Evolutionary conservation across 495 filamentous ascomycete species (phyloP).

Genomic region (Xeromyces bisporus): DNA sequence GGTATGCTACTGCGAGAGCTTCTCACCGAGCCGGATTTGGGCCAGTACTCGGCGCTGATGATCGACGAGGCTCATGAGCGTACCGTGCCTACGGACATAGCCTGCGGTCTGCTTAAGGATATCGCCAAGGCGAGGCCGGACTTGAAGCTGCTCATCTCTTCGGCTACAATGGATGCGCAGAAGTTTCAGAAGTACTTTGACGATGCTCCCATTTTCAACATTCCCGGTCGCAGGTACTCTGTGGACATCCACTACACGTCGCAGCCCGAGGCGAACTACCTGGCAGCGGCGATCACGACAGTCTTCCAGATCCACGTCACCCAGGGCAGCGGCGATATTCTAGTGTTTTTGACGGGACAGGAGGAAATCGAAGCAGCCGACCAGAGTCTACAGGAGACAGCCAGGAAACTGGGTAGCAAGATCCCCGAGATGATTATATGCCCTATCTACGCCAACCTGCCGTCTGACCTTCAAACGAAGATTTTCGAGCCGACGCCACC

Average conservation of each 20-base stretch:
- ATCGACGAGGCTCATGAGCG: conserved; percentile 97
- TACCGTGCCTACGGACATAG: conserved; percentile 79
- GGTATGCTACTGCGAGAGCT: conserved; percentile 91
- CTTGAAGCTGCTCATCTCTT: conserved; percentile 82
- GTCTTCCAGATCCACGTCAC: conserved; percentile 93
- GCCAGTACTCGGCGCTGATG: conserved; percentile 80
- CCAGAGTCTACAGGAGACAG: conserved; percentile 62
- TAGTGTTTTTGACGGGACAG: conserved; percentile 81
- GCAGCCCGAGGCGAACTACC: conserved; percentile 86
- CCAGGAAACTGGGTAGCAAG: conserved; percentile 61
- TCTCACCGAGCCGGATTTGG: conserved; percentile 72
- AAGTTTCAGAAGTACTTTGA: conserved; percentile 91
- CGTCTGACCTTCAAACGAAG: conserved; percentile 69
- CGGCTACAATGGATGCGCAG: conserved; percentile 87
- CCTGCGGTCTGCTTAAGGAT: conserved; percentile 84
- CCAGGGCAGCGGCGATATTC: conserved; percentile 71
- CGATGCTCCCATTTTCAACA: conserved; percentile 88
- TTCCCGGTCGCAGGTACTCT: conserved; percentile 77
- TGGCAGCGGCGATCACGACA: conserved; percentile 81
- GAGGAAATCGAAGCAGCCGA: conserved; percentile 82
- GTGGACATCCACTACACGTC: conserved; percentile 89
- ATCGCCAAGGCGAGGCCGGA: conserved; percentile 74
- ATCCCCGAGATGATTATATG: conserved; percentile 76
- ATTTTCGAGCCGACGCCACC: conserved; percentile 82
- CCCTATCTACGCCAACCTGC: conserved; percentile 80